Evolutionary conservation across 2,329 filamentous ascomycete species (phyloP), one percentile per base, ranked within the genome.

Genomic region (Penicillium glabrum): DNA sequence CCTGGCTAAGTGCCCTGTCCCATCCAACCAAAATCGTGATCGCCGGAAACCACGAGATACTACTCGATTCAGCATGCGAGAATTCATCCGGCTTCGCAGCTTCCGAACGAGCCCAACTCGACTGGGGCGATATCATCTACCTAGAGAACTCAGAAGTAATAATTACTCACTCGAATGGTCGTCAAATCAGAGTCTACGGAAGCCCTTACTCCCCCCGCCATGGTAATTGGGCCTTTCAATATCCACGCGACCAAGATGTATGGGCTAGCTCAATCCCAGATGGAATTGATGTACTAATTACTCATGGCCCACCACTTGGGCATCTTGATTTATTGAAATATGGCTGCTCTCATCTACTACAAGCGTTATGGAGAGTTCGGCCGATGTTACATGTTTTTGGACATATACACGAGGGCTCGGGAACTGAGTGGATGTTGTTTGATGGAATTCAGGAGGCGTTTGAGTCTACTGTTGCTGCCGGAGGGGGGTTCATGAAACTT

Each of bases 1-100:
- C 91, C 74, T 96, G 90, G 91, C 79, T 96, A 21, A 80, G 79
- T 33, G 75, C 78, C 1, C 82, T 89, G 19, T 87, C 89, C 0
- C 90, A 96, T 69, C 74, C 76, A 41, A 82, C 91, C 71, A 96
- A 96, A 72, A 79, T 96, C 14, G 82, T 92, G 16, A 85, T 96
- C 31, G 85, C 86, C 14, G 92, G 92, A 0, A 96, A 96, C 69
- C 92, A 96, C 69, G 92, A 96, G 66, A 85, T 85, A 60, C 91
- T 84, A 76, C 88, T 96, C 56, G 91, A 95, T 72, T 78, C 82
- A 26, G 76, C 77, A 43, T 84, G 83, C 11, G 45, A 57, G 46
- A 26, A 52, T 33, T 8, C 14, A 2, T 57, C 53, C 1, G 26
- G 21, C 11, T 43, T 5, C 37, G 53, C 53, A 53, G 73, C 77